Percentiles rank a stretch among this genome's conserved stretches.
Conservation (phyloP, 179 eudicot species). For the Actinidia polygama region DNA sequence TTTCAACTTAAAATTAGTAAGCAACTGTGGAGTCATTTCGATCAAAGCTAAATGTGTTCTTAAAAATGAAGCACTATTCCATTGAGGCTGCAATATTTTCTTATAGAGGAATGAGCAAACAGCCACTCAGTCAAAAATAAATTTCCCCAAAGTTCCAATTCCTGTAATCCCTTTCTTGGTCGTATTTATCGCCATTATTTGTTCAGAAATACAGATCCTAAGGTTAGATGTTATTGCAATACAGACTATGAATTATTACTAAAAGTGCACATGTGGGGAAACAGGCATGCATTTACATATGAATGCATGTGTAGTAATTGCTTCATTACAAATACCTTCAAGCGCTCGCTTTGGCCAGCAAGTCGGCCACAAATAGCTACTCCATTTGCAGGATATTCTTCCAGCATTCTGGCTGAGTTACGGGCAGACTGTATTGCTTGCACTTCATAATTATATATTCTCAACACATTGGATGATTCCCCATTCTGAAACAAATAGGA, state of each 20-base stretch:
- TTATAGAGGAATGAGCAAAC: too few relatives aligned
- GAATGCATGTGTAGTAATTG: neutral
- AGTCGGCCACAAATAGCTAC: conserved; percentile 84
- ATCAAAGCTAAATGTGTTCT: too few relatives aligned
- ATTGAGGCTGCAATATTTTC: too few relatives aligned
- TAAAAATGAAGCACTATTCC: too few relatives aligned
- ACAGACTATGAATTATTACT: neutral
- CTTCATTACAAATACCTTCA: conserved; percentile 59
- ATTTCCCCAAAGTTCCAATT: too few relatives aligned
- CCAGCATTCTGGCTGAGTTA: conserved; percentile 79
- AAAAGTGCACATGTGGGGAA: neutral
- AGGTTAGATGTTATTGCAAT: neutral
- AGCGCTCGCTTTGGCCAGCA: conserved; percentile 81
- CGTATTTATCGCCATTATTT: neutral
- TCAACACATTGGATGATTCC: conserved; percentile 80
- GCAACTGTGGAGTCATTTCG: too few relatives aligned
- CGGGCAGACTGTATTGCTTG: conserved; percentile 90
- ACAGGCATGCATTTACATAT: neutral
- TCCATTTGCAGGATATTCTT: conserved; percentile 82
- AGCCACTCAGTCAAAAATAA: too few relatives aligned
- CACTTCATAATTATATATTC: conserved; percentile 90
- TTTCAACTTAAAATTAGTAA: too few relatives aligned
- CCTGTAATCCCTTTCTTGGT: too few relatives aligned
- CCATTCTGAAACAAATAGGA: conserved; percentile 60
- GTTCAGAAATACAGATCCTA: neutral